Evolutionary conservation across 208 protist genomes (phyloP).

Genomic region (Trypanosoma avium): DNA sequence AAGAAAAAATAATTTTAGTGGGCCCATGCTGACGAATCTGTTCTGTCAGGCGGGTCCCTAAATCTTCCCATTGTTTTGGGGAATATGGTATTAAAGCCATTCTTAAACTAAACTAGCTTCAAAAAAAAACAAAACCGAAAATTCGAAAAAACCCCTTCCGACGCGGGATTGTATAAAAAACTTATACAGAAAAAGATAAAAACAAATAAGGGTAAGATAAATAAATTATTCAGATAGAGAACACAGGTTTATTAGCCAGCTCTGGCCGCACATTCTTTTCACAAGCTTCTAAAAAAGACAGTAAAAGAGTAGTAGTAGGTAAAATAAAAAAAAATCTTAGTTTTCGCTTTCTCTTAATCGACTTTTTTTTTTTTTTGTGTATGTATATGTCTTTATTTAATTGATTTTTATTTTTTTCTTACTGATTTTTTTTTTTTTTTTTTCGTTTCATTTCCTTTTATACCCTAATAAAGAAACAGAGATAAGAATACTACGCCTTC

Average conservation of each 20-base stretch:
- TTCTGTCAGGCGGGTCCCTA: neutral
- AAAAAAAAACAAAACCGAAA: neutral
- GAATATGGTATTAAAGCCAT: neutral
- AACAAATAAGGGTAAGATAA: too few species aligned
- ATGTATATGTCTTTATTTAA: too few species aligned
- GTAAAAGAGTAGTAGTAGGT: too few species aligned
- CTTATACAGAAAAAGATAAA: neutral
- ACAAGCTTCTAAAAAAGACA: neutral
- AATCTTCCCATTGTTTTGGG: neutral
- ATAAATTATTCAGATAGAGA: too few species aligned
- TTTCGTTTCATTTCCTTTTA: too few species aligned
- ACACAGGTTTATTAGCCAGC: too few species aligned
- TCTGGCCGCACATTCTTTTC: neutral
- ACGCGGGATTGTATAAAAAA: neutral
- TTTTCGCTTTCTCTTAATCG: too few species aligned
- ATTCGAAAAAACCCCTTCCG: neutral
- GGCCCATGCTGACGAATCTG: neutral
- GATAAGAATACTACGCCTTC: conserved; percentile 63
- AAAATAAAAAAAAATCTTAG: too few species aligned
- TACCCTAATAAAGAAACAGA: neutral
- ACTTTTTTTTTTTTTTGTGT: too few species aligned
- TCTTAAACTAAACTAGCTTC: neutral
- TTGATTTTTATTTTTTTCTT: too few species aligned
- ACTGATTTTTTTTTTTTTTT: too few species aligned
- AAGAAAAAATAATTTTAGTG: neutral